A percentile compares a stretch with the other conserved stretches of the same genome.
Evolutionary conservation across 257 asterid genomes (phyloP).

Genomic region (Paulownia fortunei): DNA sequence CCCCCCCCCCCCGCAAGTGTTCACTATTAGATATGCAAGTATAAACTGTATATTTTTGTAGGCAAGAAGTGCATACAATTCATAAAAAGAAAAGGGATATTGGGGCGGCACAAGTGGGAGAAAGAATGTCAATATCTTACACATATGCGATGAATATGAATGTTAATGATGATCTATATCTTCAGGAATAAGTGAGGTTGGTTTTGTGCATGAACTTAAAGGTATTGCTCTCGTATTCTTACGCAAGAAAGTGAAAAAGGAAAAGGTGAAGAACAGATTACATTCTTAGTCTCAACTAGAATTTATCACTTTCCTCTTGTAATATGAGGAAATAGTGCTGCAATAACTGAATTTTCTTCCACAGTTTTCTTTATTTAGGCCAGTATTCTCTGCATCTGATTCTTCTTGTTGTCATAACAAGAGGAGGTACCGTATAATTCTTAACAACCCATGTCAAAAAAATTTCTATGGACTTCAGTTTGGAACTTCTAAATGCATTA

Average conservation of each 20-base stretch:
- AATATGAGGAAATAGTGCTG: neutral
- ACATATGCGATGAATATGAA: conserved; percentile 15
- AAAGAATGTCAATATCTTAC: conserved; percentile 30
- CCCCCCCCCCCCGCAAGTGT: too few species aligned
- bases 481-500: too few species aligned
- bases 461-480: too few species aligned
- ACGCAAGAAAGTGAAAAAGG: neutral
- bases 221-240: neutral
- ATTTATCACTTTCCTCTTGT: neutral
- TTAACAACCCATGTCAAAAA: too few species aligned
- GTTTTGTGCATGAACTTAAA: conserved; percentile 5
- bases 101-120: conserved; percentile 36
- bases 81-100: too few species aligned
- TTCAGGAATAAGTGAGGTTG: neutral
- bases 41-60: too few species aligned
- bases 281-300: neutral
- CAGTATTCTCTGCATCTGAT: neutral
- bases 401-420: neutral
- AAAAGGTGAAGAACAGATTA: neutral
- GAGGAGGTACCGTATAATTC: neutral
- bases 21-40: too few species aligned
- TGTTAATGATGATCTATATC: neutral
- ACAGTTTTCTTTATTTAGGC: neutral
- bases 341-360: neutral
- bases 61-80: too few species aligned